Conservation (phyloP, 306 rosid species). For the Begonia peltatifolia region DNA sequence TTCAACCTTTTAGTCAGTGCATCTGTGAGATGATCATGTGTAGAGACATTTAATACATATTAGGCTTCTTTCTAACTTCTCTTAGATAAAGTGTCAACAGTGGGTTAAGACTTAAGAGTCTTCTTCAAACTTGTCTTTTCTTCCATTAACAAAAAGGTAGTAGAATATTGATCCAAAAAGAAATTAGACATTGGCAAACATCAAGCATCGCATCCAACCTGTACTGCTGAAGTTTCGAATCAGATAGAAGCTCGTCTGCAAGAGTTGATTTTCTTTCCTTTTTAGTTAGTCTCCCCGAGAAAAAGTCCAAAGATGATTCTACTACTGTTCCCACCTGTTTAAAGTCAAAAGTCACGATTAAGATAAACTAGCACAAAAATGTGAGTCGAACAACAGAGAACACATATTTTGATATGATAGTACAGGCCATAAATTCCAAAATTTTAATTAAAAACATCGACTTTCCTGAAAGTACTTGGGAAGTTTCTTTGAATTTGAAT, state of each 20-base stretch:
- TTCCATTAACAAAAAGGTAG: neutral
- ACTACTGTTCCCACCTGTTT: slow-evolving; percentile 72
- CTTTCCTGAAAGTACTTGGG: slow-evolving; percentile 84
- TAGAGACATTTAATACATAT: too few species aligned
- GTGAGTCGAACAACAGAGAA: too few species aligned
- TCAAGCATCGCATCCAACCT: slow-evolving; percentile 22
- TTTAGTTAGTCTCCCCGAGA: slow-evolving; percentile 58
- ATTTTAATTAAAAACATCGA: neutral
- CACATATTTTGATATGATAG: too few species aligned
- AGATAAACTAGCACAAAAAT: too few species aligned
- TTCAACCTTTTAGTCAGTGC: too few species aligned
- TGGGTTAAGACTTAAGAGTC: too few species aligned
- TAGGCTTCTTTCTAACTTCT: too few species aligned
- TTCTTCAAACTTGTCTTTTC: neutral
- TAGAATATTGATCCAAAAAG: too few species aligned
- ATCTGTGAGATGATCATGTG: too few species aligned
- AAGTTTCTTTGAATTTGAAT: slow-evolving; percentile 33
- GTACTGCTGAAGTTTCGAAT: slow-evolving; percentile 27
- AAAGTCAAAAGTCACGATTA: slow-evolving; percentile 1
- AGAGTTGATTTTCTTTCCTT: slow-evolving; percentile 63
- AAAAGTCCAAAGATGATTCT: slow-evolving; percentile 56
- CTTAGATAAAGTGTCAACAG: too few species aligned
- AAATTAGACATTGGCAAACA: neutral
- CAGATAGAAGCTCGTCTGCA: slow-evolving; percentile 56
- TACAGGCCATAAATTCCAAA: too few species aligned